Evolutionary conservation across 179 eudicot species (phyloP), one percentile per base, ranked within the genome.

Genomic region (Vitellaria paradoxa): DNA sequence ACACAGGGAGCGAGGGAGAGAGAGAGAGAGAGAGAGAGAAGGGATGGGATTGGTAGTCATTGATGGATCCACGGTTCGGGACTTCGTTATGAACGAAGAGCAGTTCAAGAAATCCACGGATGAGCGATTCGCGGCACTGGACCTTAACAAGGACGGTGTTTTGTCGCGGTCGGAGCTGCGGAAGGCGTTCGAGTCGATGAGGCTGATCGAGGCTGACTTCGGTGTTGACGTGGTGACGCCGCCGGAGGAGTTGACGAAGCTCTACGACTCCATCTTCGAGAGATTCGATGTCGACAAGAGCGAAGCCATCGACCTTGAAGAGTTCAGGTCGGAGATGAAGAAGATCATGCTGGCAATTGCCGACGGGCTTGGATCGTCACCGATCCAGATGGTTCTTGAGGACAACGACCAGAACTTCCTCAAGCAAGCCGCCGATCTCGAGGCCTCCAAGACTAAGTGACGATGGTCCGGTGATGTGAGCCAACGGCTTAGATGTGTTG

Each of bases 261-360:
- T 92, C 0, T 92, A 92, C 79, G 97, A 92, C 77, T 87, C 93
- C 26, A 91, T 92, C 15, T 92, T 92, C 78, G 93, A 89, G 42
- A 68, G 73, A 3, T 92, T 92, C 65, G 97, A 92, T 55, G 17
- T 78, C 49, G 94, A 92, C 40, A 63, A 60, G 1, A 89, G 78
- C 61, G 93, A 89, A 0, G 84, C 86, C 0, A 79, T 92, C 37
- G 97, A 92, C 13, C 60, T 49, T 3, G 82, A 74, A 12, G 97
- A 92, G 86, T 92, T 89, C 65, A 50, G 83, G 55, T 46, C 75
- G 10, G 97, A 91, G 78, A 84, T 91, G 83, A 90, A 68, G 92
- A 88, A 91, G 81, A 91, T 91, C 6, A 76, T 91, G 92, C 82
- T 88, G 6, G 94, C 94, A 3, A 87, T 91, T 13, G 97, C 97